Evolutionary conservation across 108 stramenopile genomes (phyloP), one percentile per base, ranked within the genome.

Genomic region (Nannochloropsis salina): DNA sequence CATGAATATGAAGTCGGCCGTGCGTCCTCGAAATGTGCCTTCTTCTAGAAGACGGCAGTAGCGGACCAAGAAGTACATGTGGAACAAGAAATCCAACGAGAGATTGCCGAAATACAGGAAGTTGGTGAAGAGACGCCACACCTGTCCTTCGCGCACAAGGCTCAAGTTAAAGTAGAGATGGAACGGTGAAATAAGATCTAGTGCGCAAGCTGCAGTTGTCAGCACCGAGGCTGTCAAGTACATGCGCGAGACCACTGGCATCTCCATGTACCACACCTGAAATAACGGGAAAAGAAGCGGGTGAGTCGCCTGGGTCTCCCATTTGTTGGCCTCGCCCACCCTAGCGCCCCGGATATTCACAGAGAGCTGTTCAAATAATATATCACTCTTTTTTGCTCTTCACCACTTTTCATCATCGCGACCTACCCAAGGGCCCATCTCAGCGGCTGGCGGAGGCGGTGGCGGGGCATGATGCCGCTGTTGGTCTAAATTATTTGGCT

Each of bases 31-130:
- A 88, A 99, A 99, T 44, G 95, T 94, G 18, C 95, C 95, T 85
- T 98, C 97, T 87, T 99, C 98, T 82, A 99, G 92, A 42, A 97
- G 86, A 9, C 97, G 93, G 90, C 96, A 95, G 90, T 99, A 98
- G 44, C 97, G 89, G 20, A 94, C 91, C 87, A 99, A 91, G 90
- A 99, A 98, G 92, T 98, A 99, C 97, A 98, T 96, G 89, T 99
- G 97, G 86, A 99, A 99, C 43, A 99, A 86, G 88, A 99, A 99
- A 89, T 98, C 97, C 31, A 98, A 86, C 44, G 94, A 93, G 83
- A 99, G 97, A 83, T 93, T 92, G 42, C 99, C 99, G 91, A 98
- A 98, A 95, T 96, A 99, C 21, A 98, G 86, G 88, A 97, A 99
- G 9, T 93, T 94, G 42, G 99, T 95, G 11, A 98, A 74, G 5